Base-by-base conservation (phyloP, 352 stramenopile species). In the Phytophthora hibernalis region DNA sequence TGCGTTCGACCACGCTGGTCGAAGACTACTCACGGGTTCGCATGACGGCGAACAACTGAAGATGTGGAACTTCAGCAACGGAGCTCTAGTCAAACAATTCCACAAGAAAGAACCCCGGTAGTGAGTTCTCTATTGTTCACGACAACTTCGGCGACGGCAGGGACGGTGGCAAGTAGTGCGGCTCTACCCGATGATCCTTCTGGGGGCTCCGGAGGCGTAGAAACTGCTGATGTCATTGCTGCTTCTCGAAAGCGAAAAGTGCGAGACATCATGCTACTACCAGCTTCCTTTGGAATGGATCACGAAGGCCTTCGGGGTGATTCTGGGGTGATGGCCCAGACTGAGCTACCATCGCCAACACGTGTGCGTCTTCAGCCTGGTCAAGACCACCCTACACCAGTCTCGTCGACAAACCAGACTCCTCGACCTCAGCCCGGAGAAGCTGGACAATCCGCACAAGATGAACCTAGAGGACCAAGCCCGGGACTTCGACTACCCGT, bases 51-150 rank as follows among this genome's bases (percentile, higher is more conserved):
- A 83, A 8, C 51, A 80, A 15, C 82, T 97, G 37, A 93, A 94
- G 62, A 88, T 97, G 72, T 97, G 90, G 90, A 97, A 97, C 57
- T 97, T 96, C 66, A 91, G 84, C 72, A 97, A 95, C 50, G 90
- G 90, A 12, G 82, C 83, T 13, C 73, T 93, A 16, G 85, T 96
- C 3, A 96, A 95, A 56, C 85, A 92, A 49, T 91, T 94, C 38
- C 67, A 90, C 52, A 96, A 95, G 54, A 68, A 90, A 16, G 77
- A 86, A 47, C 66, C 54, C 43, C 42, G 13, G 54, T 70, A 5
- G 35, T 77, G 18, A 63, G 37, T 18, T 77, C 69, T 10, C 35
- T 75, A 15, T 30, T 75, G 24, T 72, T 57, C 28, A 74, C 66
- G 24, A 62, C 54, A 16, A 76, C 67, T 11, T 49, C 68, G 2